Evolutionary conservation across 805 yeast genomes (phyloP), one percentile per base, ranked within the genome.

Genomic region (Yamadazyma takamatsuzukensis): DNA sequence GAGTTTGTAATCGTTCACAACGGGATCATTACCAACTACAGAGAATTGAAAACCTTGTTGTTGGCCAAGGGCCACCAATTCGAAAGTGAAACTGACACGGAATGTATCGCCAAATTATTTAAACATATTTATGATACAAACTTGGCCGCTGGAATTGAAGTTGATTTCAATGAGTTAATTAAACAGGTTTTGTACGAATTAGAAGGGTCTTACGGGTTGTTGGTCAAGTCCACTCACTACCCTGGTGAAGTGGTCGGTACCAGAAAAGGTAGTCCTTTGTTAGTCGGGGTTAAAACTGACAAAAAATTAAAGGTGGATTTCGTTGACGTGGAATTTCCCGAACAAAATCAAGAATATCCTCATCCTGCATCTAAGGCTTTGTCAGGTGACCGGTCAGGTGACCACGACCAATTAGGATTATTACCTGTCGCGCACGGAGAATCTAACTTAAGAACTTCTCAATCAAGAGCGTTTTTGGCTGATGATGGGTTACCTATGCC

Each of bases 241-340:
- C 98, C 98, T 26, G 85, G 90, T 61, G 98, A 93, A 70, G 80
- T 89, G 31, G 83, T 90, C 52, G 97, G 96, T 47, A 88, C 97
- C 27, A 84, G 97, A 71, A 93, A 89, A 64, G 99, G 99, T 53
- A 89, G 97, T 30, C 99, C 99, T 15, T 72, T 93, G 56, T 76
- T 93, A 53, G 86, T 93, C 44, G 99, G 99, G 67, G 97, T 93
- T 47, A 93, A 88, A 70, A 86, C 97, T 32, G 95, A 89, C 56
- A 83, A 79, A 61, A 90, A 88, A 59, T 78, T 93, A 61, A 93
- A 90, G 68, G 97, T 90, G 46, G 99, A 93, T 61, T 89, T 93
- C 54, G 97, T 93, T 36, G 99, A 93, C 59, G 96, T 93, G 35
- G 98, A 93, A 65, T 93, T 90, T 72, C 93, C 94, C 27, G 95